phyloP scores from a whole-genome alignment of 23 red algal species.

The Gracilaria domingensis region DNA sequence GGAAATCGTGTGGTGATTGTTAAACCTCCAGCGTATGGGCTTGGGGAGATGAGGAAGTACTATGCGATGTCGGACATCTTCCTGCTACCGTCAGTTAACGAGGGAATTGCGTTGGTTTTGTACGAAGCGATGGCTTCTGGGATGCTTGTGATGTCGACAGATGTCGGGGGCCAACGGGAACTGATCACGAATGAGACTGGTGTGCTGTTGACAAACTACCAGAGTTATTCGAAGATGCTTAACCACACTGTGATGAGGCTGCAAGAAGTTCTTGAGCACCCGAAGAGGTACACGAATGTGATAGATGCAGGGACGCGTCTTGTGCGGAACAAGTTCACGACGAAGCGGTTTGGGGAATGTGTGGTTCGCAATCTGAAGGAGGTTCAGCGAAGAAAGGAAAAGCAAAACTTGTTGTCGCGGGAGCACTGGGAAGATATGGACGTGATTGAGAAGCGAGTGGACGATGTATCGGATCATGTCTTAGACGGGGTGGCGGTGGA shows the following conservation, averaged over 20 bases:
- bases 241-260: slow-evolving; percentile 61
- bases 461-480: slow-evolving; percentile 6
- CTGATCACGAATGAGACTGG: slow-evolving; percentile 54
- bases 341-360: slow-evolving; percentile 35
- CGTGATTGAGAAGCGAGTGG: neutral
- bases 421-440: slow-evolving; percentile 4
- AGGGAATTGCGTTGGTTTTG: slow-evolving; percentile 65
- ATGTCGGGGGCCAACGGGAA: slow-evolving; percentile 62
- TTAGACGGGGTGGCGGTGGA: slow-evolving; percentile 38
- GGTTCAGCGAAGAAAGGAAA: neutral
- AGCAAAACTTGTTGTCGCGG: neutral
- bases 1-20: slow-evolving; percentile 21
- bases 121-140: slow-evolving; percentile 67
- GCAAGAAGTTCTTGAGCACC: slow-evolving; percentile 14
- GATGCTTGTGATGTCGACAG: slow-evolving; percentile 57
- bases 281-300: slow-evolving; percentile 11
- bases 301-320: neutral
- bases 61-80: slow-evolving; percentile 71
- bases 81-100: slow-evolving; percentile 67
- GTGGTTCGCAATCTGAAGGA: slow-evolving; percentile 10
- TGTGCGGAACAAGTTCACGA: slow-evolving; percentile 46
- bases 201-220: slow-evolving; percentile 48
- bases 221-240: slow-evolving; percentile 44
- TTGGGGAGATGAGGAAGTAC: slow-evolving; percentile 56
- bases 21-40: slow-evolving; percentile 40